phyloP scores from a whole-genome alignment of 176 grass and related monocot species.

The Thalia dealbata region DNA sequence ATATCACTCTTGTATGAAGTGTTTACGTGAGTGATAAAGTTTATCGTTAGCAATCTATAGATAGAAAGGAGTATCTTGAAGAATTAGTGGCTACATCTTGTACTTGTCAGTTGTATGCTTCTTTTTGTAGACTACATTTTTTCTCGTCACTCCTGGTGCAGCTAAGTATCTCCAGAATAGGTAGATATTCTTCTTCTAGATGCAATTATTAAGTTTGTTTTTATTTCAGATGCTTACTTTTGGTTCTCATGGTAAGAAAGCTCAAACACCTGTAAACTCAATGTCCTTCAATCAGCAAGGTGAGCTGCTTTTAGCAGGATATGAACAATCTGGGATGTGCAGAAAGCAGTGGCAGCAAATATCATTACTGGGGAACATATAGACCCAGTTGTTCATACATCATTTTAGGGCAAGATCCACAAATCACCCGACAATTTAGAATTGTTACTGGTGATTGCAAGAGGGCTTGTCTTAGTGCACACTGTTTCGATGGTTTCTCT shows the following conservation, averaged over 20 bases:
- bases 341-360: slow-evolving; percentile 66
- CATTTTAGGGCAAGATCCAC: slow-evolving; percentile 60
- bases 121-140: not conserved
- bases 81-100: not conserved
- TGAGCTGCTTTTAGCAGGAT: slow-evolving; percentile 82
- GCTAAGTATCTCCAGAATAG: not conserved
- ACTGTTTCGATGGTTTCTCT: slow-evolving; percentile 83
- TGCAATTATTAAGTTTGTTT: slow-evolving; percentile 13
- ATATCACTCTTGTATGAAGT: not conserved
- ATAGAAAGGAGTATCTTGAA: too few species aligned
- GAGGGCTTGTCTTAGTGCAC: slow-evolving; percentile 79
- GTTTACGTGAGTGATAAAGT: not conserved
- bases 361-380: slow-evolving; percentile 79
- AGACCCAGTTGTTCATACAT: slow-evolving; percentile 69
- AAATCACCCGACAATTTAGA: slow-evolving; percentile 68
- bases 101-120: not conserved
- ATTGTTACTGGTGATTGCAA: slow-evolving; percentile 83
- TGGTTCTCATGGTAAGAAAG: slow-evolving; percentile 82
- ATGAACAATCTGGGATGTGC: slow-evolving; percentile 87
- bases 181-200: not conserved
- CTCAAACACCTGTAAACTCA: slow-evolving; percentile 67
- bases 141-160: not conserved
- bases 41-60: not conserved
- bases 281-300: slow-evolving; percentile 98
- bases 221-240: slow-evolving; percentile 73